Conservation (phyloP, 805 yeast genomes). For the Sungouiozyma intestinalis region DNA sequence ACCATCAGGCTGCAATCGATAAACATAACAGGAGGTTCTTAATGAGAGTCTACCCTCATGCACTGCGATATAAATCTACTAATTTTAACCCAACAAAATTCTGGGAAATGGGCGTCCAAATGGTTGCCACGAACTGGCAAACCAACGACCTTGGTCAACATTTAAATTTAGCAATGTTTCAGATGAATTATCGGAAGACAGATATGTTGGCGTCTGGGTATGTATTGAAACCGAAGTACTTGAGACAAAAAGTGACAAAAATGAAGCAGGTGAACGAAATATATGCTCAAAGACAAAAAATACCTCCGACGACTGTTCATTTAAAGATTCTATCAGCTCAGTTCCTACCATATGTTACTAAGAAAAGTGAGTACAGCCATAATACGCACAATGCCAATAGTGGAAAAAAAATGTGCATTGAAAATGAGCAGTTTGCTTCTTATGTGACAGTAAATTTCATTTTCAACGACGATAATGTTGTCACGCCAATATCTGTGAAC, state of each 20-base stretch:
- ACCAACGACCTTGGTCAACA: conserved; percentile 84
- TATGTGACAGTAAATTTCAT: conserved; percentile 17
- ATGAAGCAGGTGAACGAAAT: conserved; percentile 18
- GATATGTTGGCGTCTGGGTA: conserved; percentile 47
- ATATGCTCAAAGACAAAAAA: conserved; percentile 10
- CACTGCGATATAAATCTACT: conserved; percentile 60
- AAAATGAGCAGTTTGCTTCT: conserved; percentile 12
- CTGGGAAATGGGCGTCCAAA: conserved; percentile 83
- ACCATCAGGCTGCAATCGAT: conserved; percentile 43
- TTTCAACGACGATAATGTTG: conserved; percentile 7
- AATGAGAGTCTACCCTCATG: conserved; percentile 84
- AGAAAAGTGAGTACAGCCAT: conserved; percentile 25
- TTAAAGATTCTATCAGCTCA: conserved; percentile 69
- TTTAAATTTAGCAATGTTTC: conserved; percentile 74
- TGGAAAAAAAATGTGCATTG: not conserved
- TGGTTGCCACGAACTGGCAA: conserved; percentile 98
- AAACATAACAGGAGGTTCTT: conserved; percentile 70
- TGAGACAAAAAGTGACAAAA: conserved; percentile 27
- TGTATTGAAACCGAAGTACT: conserved; percentile 55
- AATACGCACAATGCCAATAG: conserved; percentile 3
- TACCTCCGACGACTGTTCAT: conserved; percentile 11
- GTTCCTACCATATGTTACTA: conserved; percentile 64
- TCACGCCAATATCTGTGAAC: conserved; percentile 12
- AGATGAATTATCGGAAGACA: conserved; percentile 34
- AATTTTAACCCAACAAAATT: conserved; percentile 71